These are phyloP conservation scores for Talaromyces ruber DNA, from an alignment of 495 filamentous ascomycete species.

Conservation along the genomic window DNA sequence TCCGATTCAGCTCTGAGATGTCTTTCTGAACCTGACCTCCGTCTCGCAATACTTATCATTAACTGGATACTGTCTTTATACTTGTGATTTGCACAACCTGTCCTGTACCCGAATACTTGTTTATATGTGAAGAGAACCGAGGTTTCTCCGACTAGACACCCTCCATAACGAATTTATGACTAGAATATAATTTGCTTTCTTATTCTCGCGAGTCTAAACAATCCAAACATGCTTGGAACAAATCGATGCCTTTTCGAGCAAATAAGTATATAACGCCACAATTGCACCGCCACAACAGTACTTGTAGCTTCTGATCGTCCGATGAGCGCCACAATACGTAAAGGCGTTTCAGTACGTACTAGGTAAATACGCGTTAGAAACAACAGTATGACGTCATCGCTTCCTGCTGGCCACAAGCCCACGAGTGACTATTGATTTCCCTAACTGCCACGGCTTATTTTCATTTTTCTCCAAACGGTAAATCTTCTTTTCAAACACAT, in stretches of 20 bases:
- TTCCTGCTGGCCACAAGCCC: neutral
- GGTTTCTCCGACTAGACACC: neutral
- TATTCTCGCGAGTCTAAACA: neutral
- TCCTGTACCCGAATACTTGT: neutral
- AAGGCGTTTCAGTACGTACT: neutral
- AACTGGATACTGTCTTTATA: neutral
- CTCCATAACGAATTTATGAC: neutral
- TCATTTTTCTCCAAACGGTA: too few species aligned
- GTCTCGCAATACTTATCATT: neutral
- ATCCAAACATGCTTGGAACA: too few species aligned
- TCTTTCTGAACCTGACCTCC: constrained; percentile 12
- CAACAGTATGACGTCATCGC: neutral
- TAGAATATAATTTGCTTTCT: neutral
- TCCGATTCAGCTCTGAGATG: constrained; percentile 36
- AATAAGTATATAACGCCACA: neutral
- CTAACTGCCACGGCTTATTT: neutral
- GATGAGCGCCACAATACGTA: neutral
- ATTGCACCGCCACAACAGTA: neutral
- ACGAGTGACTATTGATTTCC: neutral
- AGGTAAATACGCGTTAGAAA: neutral
- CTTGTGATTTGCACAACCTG: neutral
- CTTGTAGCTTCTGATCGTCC: neutral
- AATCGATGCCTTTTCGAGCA: neutral
- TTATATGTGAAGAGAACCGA: neutral
- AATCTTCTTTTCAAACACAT: too few species aligned